These are phyloP conservation scores for Drechslerella coelobrocha DNA, from an alignment of 2,329 filamentous ascomycete species.

Conservation along the genomic window DNA sequence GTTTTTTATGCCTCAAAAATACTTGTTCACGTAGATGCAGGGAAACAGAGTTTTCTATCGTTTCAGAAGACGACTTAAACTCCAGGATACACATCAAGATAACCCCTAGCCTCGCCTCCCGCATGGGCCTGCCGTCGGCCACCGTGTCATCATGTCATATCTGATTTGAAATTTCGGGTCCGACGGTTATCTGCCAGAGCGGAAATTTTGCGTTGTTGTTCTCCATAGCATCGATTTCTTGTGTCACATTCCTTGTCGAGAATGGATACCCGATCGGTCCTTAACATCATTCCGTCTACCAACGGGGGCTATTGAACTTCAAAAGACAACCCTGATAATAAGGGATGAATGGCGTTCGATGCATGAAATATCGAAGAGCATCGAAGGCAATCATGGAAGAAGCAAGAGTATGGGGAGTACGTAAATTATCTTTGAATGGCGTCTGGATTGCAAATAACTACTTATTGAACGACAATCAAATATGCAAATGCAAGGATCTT, in stretches of 20 bases:
- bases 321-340: neutral
- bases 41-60: neutral
- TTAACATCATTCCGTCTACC: neutral
- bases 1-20: neutral
- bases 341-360: neutral
- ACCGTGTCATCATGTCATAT: no score
- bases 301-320: neutral
- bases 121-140: neutral
- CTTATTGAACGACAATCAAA: neutral
- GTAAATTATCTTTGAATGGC: neutral
- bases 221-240: no score
- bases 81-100: neutral
- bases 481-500: no score
- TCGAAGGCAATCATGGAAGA: neutral
- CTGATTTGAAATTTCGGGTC: no score
- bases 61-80: neutral
- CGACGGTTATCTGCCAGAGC: neutral
- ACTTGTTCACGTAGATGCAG: neutral
- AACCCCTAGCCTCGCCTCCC: neutral
- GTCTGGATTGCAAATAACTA: neutral
- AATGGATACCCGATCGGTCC: neutral
- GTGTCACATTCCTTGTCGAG: constrained; percentile 8
- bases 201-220: neutral
- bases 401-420: neutral
- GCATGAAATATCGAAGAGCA: neutral